Base-by-base conservation (phyloP, 106 monocot species). In the Dactylorhiza incarnata region DNA sequence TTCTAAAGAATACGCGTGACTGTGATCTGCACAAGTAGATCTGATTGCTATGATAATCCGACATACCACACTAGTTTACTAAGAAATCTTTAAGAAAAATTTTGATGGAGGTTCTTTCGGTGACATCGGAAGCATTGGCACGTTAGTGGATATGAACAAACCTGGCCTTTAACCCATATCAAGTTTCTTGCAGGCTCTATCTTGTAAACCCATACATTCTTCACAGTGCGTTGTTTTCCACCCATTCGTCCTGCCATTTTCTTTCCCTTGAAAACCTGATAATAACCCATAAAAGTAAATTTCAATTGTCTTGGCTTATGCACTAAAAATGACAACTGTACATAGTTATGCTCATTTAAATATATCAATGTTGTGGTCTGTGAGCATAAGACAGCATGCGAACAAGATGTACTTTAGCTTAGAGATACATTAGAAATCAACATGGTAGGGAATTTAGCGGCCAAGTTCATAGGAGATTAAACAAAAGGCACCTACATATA, bases 181-280 rank as follows among this genome's bases (percentile, higher is more conserved):
- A 91, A 78, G 71, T 91, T 91, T 79, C 91, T 88, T 61, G 84
- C 86, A 23, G 91, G 88, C 2, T 91, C 91, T 65, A 91, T 88
- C 83, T 91, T 88, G 76, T 91, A 88, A 73, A 91, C 78, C 91
- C 91, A 91, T 25, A 91, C 88, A 79, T 91, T 91, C 69, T 91
- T 91, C 8, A 88, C 84, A 0, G 91, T 91, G 65, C 84, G 51
- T 51, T 86, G 86, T 70, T 73, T 83, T 48, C 74, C 81, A 78
- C 91, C 91, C 91, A 91, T 91, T 52, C 80, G 80, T 11, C 91
- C 91, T 79, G 91, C 84, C 91, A 91, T 91, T 76, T 91, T 91
- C 76, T 83, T 88, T 16, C 88, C 88, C 86, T 91, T 91, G 73
- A 91, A 91, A 12, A 91, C 91, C 88, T 91, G 77, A 43, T 62